A percentile compares a stretch with the other conserved stretches of the same genome.
phyloP scores from a whole-genome alignment of 2,329 filamentous ascomycete species.

The Talaromyces sp. region DNA sequence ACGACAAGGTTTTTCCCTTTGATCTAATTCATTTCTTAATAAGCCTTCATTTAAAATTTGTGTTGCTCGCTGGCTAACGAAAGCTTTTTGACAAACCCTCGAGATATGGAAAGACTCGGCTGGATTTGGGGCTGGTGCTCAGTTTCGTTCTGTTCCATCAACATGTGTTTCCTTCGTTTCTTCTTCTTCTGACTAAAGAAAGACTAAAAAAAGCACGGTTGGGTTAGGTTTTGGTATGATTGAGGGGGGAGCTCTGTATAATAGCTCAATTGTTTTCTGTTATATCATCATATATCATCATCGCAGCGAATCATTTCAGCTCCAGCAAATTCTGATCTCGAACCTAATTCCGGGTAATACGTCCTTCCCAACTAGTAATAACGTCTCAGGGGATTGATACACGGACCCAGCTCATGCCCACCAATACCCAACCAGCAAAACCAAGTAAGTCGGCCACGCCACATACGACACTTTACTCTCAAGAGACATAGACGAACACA shows the following conservation, averaged over 20 bases:
- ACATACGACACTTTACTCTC: too few species aligned
- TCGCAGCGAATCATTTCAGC: neutral
- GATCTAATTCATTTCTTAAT: conserved; percentile 5
- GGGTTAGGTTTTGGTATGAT: neutral
- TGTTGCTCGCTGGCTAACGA: conserved; percentile 41
- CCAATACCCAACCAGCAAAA: too few species aligned
- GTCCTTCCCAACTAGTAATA: neutral
- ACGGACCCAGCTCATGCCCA: neutral
- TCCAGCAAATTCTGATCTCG: too few species aligned
- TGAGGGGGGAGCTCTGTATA: neutral
- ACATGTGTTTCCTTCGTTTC: neutral
- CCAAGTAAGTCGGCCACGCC: too few species aligned
- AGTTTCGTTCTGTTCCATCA: neutral
- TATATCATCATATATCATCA: conserved; percentile 1
- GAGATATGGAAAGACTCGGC: neutral
- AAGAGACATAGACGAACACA: too few species aligned
- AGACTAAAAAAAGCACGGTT: neutral
- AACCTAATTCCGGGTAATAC: neutral
- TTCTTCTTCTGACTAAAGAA: neutral
- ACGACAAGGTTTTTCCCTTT: conserved; percentile 8
- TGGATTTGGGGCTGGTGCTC: conserved; percentile 7
- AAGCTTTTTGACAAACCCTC: conserved; percentile 19
- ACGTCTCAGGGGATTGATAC: neutral
- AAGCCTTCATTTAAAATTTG: conserved; percentile 25
- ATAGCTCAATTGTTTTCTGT: neutral